Evolutionary conservation across 1,284 basidiomycete species (phyloP), one percentile per base, ranked within the genome.

Genomic region (Moesziomyces parantarcticus): DNA sequence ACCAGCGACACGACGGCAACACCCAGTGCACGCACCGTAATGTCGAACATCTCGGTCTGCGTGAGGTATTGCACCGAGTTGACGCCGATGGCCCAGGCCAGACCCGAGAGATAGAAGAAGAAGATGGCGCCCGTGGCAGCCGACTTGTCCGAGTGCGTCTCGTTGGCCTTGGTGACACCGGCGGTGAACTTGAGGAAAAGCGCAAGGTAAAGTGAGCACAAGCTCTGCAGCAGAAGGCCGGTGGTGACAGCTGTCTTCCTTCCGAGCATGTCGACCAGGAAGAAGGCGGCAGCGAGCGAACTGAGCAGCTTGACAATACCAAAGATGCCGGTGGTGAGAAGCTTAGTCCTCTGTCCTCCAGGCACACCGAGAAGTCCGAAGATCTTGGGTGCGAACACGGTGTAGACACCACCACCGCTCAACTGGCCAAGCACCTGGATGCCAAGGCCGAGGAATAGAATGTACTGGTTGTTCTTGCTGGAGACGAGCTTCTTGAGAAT

Each of bases 381-480:
- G 46, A 77, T 67, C 50, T 70, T 73, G 26, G 72, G 73, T 1
- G 76, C 76, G 32, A 71, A 76, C 13, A 75, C 52, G 10, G 68
- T 71, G 68, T 65, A 71, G 45, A 68, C 61, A 52, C 76, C 74
- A 7, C 73, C 76, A 25, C 76, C 76, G 41, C 50, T 56, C 22
- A 75, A 56, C 45, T 77, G 76, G 29, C 76, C 76, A n/a, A 75
- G 69, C 10, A 77, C 61, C 47, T 77, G 76, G 43, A 72, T 75
- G 23, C 75, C 75, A 21, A 75, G 50, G 40, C 68, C 69, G 40
- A 72, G 63, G 58, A 63, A 60, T 25, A 75, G 53, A 23, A 76
- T 67, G 56, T 71, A 65, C 34, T 68, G 60, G 56, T 75, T 77
- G 53, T 70, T 62, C 58, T 58, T 59, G 66, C 63, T 75, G 49